Conservation (phyloP, 345 rosid genomes). For the Laguncularia racemosa region DNA sequence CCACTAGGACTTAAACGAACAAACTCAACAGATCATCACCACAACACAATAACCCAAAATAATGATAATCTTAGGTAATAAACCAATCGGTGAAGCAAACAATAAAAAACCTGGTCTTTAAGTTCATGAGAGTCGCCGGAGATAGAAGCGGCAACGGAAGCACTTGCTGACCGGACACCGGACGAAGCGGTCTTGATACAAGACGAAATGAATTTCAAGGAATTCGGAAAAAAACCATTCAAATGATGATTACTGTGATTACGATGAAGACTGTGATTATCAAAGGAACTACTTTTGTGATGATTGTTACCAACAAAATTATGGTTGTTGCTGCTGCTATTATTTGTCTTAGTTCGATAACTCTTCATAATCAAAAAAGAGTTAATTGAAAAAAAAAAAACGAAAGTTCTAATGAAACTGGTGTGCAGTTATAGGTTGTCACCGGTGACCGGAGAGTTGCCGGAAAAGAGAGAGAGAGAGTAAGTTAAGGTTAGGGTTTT, state of each 20-base stretch:
- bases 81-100: conserved; percentile 1
- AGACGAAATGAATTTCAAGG: conserved; percentile 78
- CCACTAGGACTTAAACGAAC: neutral
- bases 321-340: conserved; percentile 18
- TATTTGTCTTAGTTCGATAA: conserved; percentile 18
- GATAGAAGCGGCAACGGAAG: conserved; percentile 80
- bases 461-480: conserved; percentile 35
- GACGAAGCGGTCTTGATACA: conserved; percentile 88
- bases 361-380: conserved; percentile 54
- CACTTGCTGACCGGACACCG: conserved; percentile 83
- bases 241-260: no score
- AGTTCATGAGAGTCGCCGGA: conserved; percentile 47
- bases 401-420: conserved; percentile 11
- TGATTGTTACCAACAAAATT: conserved; percentile 10
- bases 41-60: neutral
- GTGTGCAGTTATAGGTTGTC: conserved; percentile 5
- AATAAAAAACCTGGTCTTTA: conserved; percentile 63
- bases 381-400: neutral
- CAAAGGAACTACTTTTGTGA: conserved; percentile 5
- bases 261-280: no score
- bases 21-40: no score
- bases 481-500: neutral
- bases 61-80: neutral
- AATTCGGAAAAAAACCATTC: conserved; percentile 64
- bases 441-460: conserved; percentile 52